Evolutionary conservation across 306 rosid species (phyloP), one percentile per base, ranked within the genome.

Genomic region (Myrica gale): DNA sequence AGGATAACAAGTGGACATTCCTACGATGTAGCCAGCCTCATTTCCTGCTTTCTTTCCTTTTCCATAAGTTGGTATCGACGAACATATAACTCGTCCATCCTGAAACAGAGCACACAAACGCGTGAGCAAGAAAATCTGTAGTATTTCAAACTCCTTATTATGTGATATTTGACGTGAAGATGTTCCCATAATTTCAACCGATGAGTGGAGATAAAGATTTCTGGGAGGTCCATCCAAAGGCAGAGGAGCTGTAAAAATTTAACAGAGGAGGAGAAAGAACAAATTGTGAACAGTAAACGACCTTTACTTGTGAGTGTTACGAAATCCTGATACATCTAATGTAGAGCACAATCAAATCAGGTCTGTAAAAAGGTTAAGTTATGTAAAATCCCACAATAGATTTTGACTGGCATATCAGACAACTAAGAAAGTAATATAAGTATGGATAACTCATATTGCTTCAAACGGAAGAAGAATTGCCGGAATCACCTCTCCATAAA

Each of bases 1-100:
- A 58, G 98, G 98, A 79, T 86, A 93, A 74, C 98, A 93, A 50
- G 90, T 86, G 1, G 89, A 71, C 98, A 93, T 93, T 81, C 98
- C 98, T n/a, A 93, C 90, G 5, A 93, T 77, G 76, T 89, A 90
- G 0, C 87, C 85, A 7, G 62, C 76, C 48, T 93, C 98, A 50
- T 93, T 86, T 75, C 97, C 98, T 21, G 87, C 85, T 68, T 90
- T 91, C 3, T 75, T 45, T 1, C 98, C 96, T 13, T 62, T 44
- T 77, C 98, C 98, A 71, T 93, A 93, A n/a, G 72, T 80, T 69
- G 98, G 87, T 41, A 50, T 77, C 1, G 98, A 93, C 0, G 95
- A 85, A 79, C 98, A 93, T 69, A 93, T 76, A 11, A 84, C 81
- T 21, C 87, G 78, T 15, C 96, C 98, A 46, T 91, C 97, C 98